Conservation (phyloP, 345 rosid species). For the Alliaria petiolata region DNA sequence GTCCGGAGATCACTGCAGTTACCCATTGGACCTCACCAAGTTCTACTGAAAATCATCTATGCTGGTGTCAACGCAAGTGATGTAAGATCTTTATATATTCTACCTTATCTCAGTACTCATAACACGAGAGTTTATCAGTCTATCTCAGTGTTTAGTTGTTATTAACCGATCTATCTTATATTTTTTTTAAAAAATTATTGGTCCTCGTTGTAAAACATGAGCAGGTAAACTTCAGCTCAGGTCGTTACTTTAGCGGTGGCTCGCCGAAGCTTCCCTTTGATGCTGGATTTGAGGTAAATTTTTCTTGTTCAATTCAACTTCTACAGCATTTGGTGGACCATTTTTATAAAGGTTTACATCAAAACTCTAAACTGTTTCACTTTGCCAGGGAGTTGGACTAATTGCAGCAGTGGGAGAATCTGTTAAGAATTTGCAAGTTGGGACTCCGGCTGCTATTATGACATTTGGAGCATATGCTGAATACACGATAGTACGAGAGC, state of each 20-base stretch:
- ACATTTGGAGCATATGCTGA: slow-evolving; percentile 88
- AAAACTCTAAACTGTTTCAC: slow-evolving; percentile 13
- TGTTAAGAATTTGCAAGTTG: slow-evolving; percentile 64
- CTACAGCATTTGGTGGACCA: not conserved
- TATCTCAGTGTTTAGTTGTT: too few relatives aligned
- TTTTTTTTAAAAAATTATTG: too few relatives aligned
- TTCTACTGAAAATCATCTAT: slow-evolving; percentile 76
- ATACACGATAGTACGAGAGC: slow-evolving; percentile 47
- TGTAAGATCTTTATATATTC: slow-evolving; percentile 62
- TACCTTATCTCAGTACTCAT: not conserved
- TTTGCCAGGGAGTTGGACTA: slow-evolving; percentile 82
- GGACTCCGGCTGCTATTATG: slow-evolving; percentile 94
- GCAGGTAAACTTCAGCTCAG: slow-evolving; percentile 97
- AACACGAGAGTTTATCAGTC: not conserved
- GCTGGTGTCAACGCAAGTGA: slow-evolving; percentile 99
- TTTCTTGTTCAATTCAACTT: not conserved
- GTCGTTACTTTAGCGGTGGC: slow-evolving; percentile 70
- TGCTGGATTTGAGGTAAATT: slow-evolving; percentile 97
- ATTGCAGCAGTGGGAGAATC: slow-evolving; percentile 86
- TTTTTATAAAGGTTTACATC: not conserved
- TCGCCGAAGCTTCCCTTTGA: slow-evolving; percentile 78
- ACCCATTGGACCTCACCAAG: slow-evolving; percentile 72
- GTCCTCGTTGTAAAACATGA: too few relatives aligned
- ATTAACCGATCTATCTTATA: too few relatives aligned
- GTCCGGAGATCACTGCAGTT: slow-evolving; percentile 46